These are phyloP conservation scores for Albatrellus sp. DNA, from an alignment of 1,284 basidiomycete genomes.

Conservation along the genomic window DNA sequence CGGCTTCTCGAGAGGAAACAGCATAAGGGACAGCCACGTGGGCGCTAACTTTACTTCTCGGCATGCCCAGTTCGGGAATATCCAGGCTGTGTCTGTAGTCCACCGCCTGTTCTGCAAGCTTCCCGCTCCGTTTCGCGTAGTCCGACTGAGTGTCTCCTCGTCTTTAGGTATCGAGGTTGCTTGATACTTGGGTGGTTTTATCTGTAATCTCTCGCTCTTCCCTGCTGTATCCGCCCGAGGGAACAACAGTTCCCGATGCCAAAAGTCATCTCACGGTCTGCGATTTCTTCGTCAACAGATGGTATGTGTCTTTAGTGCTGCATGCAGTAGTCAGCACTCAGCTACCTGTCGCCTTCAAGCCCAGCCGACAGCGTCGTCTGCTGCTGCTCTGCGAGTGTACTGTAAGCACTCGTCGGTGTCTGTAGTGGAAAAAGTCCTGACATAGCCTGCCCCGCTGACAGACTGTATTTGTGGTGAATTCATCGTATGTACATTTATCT, in stretches of 20 bases:
- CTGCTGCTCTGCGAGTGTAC: conserved; percentile 66
- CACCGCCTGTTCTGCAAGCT: neutral
- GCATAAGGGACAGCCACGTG: no score
- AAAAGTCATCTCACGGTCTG: conserved; percentile 71
- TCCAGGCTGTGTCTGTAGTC: no score
- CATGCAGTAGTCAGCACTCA: neutral
- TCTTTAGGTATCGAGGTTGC: neutral
- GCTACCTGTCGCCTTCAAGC: conserved; percentile 26
- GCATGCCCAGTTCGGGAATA: no score
- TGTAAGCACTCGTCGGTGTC: conserved; percentile 33
- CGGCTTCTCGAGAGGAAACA: conserved; percentile 6
- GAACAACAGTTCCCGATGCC: conserved; percentile 35
- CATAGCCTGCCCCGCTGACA: conserved; percentile 16
- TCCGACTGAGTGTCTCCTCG: neutral
- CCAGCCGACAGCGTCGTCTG: conserved; percentile 65
- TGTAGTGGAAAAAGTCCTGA: conserved; percentile 2
- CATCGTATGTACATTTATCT: conserved; percentile 37
- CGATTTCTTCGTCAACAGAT: conserved; percentile 70
- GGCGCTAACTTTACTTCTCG: neutral
- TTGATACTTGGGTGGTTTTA: no score
- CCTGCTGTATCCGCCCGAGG: neutral
- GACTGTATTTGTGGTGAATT: conserved; percentile 82
- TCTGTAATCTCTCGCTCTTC: neutral
- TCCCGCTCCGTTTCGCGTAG: neutral
- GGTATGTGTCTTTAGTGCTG: conserved; percentile 29